Evolutionary conservation across 345 rosid genomes (phyloP), one percentile per base, ranked within the genome.

Genomic region (Arabis alpina): DNA sequence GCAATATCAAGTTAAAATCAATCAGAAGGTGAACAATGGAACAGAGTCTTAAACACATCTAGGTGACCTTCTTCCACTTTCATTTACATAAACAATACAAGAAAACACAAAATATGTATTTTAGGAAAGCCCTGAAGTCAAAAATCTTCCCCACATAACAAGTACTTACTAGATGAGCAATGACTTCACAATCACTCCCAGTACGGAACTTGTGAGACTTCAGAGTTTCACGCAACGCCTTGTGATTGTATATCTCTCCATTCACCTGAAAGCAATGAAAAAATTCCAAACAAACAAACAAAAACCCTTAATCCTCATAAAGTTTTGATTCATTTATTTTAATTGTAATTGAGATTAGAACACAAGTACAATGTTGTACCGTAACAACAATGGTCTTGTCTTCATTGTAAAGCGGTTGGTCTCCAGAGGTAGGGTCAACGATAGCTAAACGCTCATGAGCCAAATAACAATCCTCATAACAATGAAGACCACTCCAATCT

Each of bases 201-300:
- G 96, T 90, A 64, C 85, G 84, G 75, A 87, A 90, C 56, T 74
- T 51, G 71, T 90, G 96, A 64, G 88, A 73, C 64, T 69, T 84
- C 39, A 90, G 71, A 43, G 80, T 78, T 69, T 79, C 85, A 54
- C 86, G 81, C 79, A 90, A 80, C 24, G 76, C 68, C 53, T 84
- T 86, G 68, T 90, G 96, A 82, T 90, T 90, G 76, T 90, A 90
- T 68, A 90, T 90, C 80, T 90, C 96, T n/a, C 96, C 91, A 55
- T 90, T 90, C 42, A 90, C 89, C 96, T 90, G 68, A 56, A 79
- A 75, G 34, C 56, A 59, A 66, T 66, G n/a, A 72, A 36, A 39
- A 42, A 51, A n/a, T 27, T 8, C 37, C 60, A 61, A 27, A 41
- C 8, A 4, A 11, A 16, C 0, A 43, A 19, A 19, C 23, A 19